Evolutionary conservation across 164 flowering plant genomes (phyloP), one percentile per base, ranked within the genome.

Genomic region (Dillenia turbinata): DNA sequence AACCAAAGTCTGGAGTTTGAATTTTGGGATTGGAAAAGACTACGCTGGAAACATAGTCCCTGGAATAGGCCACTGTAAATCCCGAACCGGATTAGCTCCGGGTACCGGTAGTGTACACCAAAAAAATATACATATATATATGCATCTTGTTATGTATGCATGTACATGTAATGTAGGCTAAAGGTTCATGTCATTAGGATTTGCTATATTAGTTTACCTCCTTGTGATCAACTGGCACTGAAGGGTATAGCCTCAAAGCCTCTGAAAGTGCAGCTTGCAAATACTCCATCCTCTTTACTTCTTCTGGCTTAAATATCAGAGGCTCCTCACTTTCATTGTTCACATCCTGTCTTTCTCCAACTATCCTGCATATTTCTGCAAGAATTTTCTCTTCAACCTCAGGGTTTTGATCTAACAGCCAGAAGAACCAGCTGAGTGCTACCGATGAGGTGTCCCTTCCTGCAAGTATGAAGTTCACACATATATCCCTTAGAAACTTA

Each of bases 401-500:
- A 9, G 93, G 89, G 56, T 87, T 76, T 62, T 51, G 56, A 46
- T 76, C 69, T 53, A 94, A 68, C 67, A 91, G 68, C 97, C 95
- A 91, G 78, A 94, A 94, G 58, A 94, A 91, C 98, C 98, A 94
- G 63, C 85, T 77, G 50, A 94, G 51, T 12, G 97, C 98, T 14
- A 91, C 96, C 1, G 96, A 89, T 1, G 96, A 90, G 12, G 98
- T 94, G 62, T 94, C 98, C 61, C 97, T 80, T 15, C 98, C 98
- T 1, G 97, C 98, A 8, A 91, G 80, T 44, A 94, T 91, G 69
- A 94, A 87, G 52, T 89, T 94, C 3, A 94, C 91, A 45, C 97
- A 91, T 0, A 94, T 84, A 64, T 94, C 98, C 54, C 92, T 70
- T 71, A 94, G 59, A 49, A 90, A 87, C 78, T 78, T 83, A 9